Base-by-base conservation (phyloP, 2,329 filamentous ascomycete genomes). In the Fusarium nisikadoi region DNA sequence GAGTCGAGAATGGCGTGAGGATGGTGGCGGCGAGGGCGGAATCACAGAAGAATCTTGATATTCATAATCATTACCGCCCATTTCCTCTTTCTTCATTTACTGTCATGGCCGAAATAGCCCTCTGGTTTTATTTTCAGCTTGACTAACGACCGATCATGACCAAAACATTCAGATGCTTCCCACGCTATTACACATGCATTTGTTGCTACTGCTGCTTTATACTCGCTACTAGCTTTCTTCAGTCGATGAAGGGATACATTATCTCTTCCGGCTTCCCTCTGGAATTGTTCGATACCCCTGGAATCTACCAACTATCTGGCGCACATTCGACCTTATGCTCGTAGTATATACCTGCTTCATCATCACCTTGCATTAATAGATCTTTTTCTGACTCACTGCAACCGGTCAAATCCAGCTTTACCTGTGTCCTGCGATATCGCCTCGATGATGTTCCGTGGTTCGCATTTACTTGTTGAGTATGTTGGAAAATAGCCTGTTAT, bases 1-100 rank as follows among this genome's bases (percentile, higher is more conserved):
- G 79, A 96, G 94, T 77, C 91, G 94, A 50, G 94, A 97, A 75
- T 99, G 96, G 96, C 90, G 95, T 67, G 95, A 98, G 76, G 91
- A 92, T 73, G 92, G 92, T 33, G 92, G 93, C 59, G 94, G 94
- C 75, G 91, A 93, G 71, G 88, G 85, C 27, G 86, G 88, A 49
- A 90, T 90, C 73, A 87, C 86, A 78, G 88, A 90, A 76, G 88
- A 90, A 76, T 84, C 89, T 16, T 91, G 81, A 63, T 39, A 42
- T 36, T 29, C 53, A 50, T 53, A 43, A 27, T 52, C 50, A 46
- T 59, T 64, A 52, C 63, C 57, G 36, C 36, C 63, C 41, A 68
- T 62, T 62, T 64, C 42, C 29, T 65, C 59, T 57, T 68, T 52
- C 43, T 68, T 70, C 58, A 59, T 67, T 69, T 49, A 68, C 43